phyloP scores from a whole-genome alignment of 164 flowering plant genomes.

The Saururus chinensis region DNA sequence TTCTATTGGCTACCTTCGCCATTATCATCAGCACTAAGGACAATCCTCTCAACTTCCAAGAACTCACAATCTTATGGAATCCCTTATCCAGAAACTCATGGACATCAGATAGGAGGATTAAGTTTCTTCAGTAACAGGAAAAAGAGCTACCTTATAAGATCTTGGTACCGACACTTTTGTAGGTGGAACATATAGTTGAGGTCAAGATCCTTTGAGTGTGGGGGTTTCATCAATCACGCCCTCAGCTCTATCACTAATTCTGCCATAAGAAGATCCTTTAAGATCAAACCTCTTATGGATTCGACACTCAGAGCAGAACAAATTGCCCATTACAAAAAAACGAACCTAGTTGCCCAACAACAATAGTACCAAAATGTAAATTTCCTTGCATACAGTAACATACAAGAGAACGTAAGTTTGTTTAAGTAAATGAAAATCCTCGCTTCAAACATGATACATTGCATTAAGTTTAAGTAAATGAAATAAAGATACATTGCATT shows the following conservation, averaged over 20 bases:
- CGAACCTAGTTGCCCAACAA: constrained; percentile 30
- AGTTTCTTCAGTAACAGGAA: background rate
- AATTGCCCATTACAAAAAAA: constrained; percentile 62
- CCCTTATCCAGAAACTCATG: background rate
- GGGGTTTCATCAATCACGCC: constrained; percentile 52
- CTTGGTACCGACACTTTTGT: constrained; percentile 52
- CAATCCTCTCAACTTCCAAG: constrained; percentile 74
- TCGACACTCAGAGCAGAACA: constrained; percentile 54
- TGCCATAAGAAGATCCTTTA: constrained; percentile 24
- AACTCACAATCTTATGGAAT: constrained; percentile 49
- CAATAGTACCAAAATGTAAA: no score
- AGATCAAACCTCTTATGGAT: constrained; percentile 57
- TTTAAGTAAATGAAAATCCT: background rate
- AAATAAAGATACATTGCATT: background rate
- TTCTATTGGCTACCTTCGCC: constrained; percentile 48
- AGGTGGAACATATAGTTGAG: constrained; percentile 70
- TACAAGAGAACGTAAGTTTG: no score
- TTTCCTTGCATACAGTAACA: background rate
- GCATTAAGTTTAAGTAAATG: no score
- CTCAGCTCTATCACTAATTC: constrained; percentile 41
- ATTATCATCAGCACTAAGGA: constrained; percentile 78
- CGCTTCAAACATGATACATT: background rate
- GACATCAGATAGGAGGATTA: background rate
- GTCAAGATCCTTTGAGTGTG: constrained; percentile 80
- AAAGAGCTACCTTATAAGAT: constrained; percentile 47